Evolutionary conservation across 495 filamentous ascomycete genomes (phyloP).

Genomic region (Aspergillus taichungensis): DNA sequence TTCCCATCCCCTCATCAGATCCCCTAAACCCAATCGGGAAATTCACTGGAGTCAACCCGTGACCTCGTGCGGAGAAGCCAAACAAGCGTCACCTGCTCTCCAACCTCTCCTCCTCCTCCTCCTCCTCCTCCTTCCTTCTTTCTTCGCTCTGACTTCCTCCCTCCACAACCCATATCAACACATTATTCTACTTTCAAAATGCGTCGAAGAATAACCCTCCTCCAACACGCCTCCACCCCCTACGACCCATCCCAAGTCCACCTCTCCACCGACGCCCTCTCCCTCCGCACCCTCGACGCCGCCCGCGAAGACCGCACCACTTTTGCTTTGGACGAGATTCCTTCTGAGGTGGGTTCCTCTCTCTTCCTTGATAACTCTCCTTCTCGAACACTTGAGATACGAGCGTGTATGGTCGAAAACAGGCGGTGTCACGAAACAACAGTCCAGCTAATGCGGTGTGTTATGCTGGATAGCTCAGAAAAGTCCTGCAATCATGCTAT

Average conservation of each 20-base stretch:
- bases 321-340: constrained; percentile 62
- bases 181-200: constrained; percentile 38
- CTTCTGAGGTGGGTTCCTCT: constrained; percentile 44
- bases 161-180: not conserved
- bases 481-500: constrained; percentile 54
- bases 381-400: too few relatives aligned
- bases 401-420: too few relatives aligned
- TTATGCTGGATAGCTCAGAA: constrained; percentile 37
- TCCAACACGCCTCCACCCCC: constrained; percentile 52
- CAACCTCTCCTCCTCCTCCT: too few relatives aligned
- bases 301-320: constrained; percentile 77
- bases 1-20: constrained; percentile 8
- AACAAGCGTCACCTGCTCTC: too few relatives aligned
- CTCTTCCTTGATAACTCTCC: too few relatives aligned
- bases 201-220: constrained; percentile 78
- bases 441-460: not conserved
- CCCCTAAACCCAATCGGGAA: not conserved
- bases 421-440: too few relatives aligned
- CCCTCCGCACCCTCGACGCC: constrained; percentile 45
- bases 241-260: constrained; percentile 53
- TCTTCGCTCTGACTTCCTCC: too few relatives aligned
- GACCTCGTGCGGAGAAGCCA: too few relatives aligned
- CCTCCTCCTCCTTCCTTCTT: too few relatives aligned
- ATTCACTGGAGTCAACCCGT: too few relatives aligned
- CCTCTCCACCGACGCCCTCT: constrained; percentile 40